Conservation (phyloP, 2,329 filamentous ascomycete species). For the Colletotrichum tropicale region DNA sequence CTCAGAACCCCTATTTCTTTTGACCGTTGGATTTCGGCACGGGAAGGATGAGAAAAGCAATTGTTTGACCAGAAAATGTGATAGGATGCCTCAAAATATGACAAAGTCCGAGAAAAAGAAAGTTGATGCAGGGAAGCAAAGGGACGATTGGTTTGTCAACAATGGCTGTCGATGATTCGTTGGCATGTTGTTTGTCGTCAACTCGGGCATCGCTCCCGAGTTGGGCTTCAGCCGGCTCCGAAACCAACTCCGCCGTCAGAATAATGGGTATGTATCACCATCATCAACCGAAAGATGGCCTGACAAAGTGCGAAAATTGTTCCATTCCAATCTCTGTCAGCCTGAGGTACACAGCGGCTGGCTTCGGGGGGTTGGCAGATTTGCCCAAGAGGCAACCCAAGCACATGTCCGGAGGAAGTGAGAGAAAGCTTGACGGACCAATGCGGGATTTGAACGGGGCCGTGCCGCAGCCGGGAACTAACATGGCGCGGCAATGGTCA, state of each 20-base stretch:
- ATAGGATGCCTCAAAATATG: background rate
- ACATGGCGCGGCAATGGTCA: background rate
- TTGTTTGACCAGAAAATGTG: background rate
- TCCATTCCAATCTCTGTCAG: background rate
- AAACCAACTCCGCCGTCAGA: background rate
- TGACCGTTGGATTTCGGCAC: background rate
- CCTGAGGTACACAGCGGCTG: background rate
- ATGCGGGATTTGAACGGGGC: conserved; percentile 7
- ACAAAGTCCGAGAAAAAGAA: background rate
- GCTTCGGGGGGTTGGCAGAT: background rate
- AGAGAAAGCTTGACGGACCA: background rate
- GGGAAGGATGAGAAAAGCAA: background rate
- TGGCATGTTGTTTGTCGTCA: background rate
- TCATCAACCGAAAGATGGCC: background rate
- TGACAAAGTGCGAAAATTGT: background rate
- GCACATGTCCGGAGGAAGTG: background rate
- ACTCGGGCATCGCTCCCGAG: background rate
- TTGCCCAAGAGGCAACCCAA: background rate
- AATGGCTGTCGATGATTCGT: background rate
- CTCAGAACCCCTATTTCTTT: background rate
- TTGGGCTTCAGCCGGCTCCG: background rate
- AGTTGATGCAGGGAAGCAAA: background rate
- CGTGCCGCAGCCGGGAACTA: conserved; percentile 7
- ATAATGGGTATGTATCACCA: background rate
- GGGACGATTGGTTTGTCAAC: background rate